Evolutionary conservation across 495 filamentous ascomycete genomes (phyloP), one percentile per base, ranked within the genome.

Genomic region (Friedmanniomyces endolithicus): DNA sequence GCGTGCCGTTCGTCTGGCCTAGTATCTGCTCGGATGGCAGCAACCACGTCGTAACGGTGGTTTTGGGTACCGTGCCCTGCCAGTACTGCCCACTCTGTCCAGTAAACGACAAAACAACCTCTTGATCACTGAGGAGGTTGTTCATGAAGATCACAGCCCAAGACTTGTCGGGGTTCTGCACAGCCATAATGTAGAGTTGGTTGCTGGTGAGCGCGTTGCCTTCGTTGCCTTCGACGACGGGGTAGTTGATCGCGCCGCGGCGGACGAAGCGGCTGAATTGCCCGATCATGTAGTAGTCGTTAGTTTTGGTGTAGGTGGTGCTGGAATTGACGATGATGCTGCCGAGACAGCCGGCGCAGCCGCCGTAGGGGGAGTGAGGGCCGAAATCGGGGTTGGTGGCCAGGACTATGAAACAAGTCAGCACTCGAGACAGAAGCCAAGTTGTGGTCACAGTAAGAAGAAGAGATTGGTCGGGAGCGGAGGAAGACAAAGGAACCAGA

Each of bases 251-350:
- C 0, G 76, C 74, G 35, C 75, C 75, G 16, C 67, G 68, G 17
- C 74, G 72, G 54, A 80, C 78, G 58, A 77, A 80, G 61, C 74
- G 77, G 62, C 72, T 75, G 62, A 75, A 77, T 55, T 80, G 78
- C 12, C 74, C 75, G 44, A 80, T 70, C 70, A 75, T 76, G 50
- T 79, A 79, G 62, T 79, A 79, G 40, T 76, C 75, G 1, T 71
- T 67, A 6, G 71, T 67, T 37, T 71, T 69, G 6, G 65, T 67
- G 55, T 78, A 78, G 8, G 68, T 69, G 9, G 55, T 56, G 23
- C 29, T 35, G 22, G 63, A 61, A 58, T 73, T 69, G 14, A 78
- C 69, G 4, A 69, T 70, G 41, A 80, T 75, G 12, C 78, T 52
- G 0, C 78, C 78, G 9, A 67, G 68, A 59, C 78, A 80, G 6